Conservation (phyloP, 108 stramenopile species). For the Schizochytrium sp. region DNA sequence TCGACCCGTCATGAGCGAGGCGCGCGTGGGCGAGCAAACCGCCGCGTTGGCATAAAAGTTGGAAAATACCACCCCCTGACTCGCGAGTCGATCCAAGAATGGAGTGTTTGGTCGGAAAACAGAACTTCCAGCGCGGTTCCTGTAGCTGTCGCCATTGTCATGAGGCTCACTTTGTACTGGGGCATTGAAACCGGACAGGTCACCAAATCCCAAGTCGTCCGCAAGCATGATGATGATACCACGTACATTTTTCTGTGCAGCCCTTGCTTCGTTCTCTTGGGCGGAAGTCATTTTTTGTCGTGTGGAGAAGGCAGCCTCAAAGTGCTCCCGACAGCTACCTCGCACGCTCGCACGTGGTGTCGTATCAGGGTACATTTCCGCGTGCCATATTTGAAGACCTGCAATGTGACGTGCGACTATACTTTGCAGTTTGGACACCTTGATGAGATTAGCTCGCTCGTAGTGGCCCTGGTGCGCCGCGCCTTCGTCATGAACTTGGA, state of each 20-base stretch:
- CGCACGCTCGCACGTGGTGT: not conserved
- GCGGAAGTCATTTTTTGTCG: not conserved
- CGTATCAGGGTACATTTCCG: not conserved
- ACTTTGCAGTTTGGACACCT: not conserved
- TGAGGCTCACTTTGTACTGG: too few species aligned
- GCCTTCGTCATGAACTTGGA: not conserved
- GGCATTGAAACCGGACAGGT: not conserved
- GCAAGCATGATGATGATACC: not conserved
- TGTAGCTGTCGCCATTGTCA: too few species aligned
- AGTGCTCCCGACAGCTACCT: not conserved
- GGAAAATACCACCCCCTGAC: not conserved
- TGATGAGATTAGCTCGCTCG: not conserved
- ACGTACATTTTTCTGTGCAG: not conserved
- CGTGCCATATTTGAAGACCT: not conserved
- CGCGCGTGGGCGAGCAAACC: not conserved
- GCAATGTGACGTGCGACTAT: not conserved
- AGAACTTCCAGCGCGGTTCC: too few species aligned
- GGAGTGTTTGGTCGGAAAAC: not conserved
- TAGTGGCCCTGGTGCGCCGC: not conserved
- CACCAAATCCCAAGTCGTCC: not conserved
- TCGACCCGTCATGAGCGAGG: not conserved
- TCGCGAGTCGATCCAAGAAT: not conserved
- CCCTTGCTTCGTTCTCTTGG: not conserved
- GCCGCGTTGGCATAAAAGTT: not conserved
- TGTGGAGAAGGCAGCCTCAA: not conserved